phyloP scores from a whole-genome alignment of 371 early-diverging fungal genomes.

The Mortierella sp. region DNA sequence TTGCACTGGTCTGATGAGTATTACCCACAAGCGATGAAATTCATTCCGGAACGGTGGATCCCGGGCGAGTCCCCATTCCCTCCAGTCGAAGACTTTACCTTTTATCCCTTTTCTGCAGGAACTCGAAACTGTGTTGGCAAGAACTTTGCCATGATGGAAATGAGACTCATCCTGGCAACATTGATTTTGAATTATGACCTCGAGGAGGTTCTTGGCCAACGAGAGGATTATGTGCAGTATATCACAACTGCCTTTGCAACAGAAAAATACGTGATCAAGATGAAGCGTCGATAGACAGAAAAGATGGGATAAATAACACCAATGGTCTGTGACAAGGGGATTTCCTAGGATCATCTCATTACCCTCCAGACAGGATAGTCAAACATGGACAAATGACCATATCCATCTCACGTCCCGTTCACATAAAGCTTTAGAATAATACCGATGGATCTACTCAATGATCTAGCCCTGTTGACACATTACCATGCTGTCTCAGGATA shows the following conservation, averaged over 20 bases:
- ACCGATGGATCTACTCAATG: too few species aligned
- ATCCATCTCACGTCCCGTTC: too few species aligned
- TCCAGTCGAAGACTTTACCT: slow-evolving; percentile 36
- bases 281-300: slow-evolving; percentile 2
- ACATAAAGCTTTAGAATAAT: too few species aligned
- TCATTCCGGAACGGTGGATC: slow-evolving; percentile 37
- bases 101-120: slow-evolving; percentile 47
- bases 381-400: too few species aligned
- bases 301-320: too few species aligned
- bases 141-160: slow-evolving; percentile 55
- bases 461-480: too few species aligned
- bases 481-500: too few species aligned
- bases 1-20: slow-evolving; percentile 25
- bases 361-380: too few species aligned
- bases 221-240: slow-evolving; percentile 1
- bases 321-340: too few species aligned
- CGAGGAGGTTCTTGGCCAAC: neutral
- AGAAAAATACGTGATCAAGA: neutral
- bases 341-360: too few species aligned
- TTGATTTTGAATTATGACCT: slow-evolving; percentile 13
- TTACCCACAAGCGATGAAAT: slow-evolving; percentile 22
- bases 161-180: slow-evolving; percentile 38
- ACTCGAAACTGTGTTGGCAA: slow-evolving; percentile 53
- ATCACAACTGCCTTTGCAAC: slow-evolving; percentile 5
- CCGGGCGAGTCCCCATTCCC: slow-evolving; percentile 30